phyloP scores from a whole-genome alignment of 306 rosid species.

The Oxytropis ochrocephala region DNA sequence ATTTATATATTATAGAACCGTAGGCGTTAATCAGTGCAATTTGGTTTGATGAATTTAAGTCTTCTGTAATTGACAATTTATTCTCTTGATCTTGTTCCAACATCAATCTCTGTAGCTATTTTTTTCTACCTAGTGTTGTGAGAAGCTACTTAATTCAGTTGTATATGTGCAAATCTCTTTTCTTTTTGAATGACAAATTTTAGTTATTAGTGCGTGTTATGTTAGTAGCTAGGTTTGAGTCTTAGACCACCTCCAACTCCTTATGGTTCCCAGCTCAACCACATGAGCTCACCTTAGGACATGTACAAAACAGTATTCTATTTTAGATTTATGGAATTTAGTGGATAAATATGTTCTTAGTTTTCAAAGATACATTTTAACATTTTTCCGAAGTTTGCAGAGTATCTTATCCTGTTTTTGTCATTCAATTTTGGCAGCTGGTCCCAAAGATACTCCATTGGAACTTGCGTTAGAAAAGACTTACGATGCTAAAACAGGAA shows the following conservation, averaged over 20 bases:
- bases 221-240: no score
- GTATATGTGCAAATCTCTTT: neutral
- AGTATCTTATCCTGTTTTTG: neutral
- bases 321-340: constrained; percentile 1
- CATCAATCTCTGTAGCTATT: neutral
- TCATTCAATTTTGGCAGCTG: constrained; percentile 48
- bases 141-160: neutral
- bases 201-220: no score
- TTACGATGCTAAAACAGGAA: constrained; percentile 73
- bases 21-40: neutral
- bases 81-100: constrained; percentile 16
- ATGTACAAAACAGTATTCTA: no score
- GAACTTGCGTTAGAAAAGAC: constrained; percentile 72
- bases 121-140: neutral
- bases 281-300: no score
- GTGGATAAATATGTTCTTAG: neutral
- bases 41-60: neutral
- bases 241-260: no score
- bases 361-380: neutral
- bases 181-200: no score
- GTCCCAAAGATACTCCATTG: constrained; percentile 82
- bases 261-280: no score
- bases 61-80: neutral
- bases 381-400: neutral
- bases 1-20: no score